These are phyloP conservation scores for Pseudogymnoascus sp. DNA, from an alignment of 2,329 filamentous ascomycete genomes.

Conservation along the genomic window DNA sequence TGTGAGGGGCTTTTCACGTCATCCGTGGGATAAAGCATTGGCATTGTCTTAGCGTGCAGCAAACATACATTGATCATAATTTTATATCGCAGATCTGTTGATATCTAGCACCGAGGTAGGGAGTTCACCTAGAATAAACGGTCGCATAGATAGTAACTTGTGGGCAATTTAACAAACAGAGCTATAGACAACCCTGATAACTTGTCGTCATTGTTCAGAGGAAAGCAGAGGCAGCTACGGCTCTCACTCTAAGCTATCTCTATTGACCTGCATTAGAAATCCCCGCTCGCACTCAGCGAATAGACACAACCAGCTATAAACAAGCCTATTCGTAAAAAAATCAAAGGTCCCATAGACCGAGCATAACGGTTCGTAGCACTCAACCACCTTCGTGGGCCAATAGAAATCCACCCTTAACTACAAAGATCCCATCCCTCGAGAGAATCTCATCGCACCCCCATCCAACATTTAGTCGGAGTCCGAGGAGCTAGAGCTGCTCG, in stretches of 20 bases:
- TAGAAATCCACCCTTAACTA: slow-evolving; percentile 3
- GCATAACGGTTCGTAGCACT: slow-evolving; percentile 4
- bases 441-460: background rate
- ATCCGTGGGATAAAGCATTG: background rate
- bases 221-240: background rate
- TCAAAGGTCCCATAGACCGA: background rate
- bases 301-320: background rate
- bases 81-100: background rate
- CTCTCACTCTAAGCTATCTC: background rate
- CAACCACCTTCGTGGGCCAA: background rate
- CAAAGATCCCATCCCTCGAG: background rate
- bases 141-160: background rate
- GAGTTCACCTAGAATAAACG: background rate
- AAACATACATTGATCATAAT: background rate
- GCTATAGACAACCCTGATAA: background rate
- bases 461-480: slow-evolving; percentile 5
- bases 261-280: slow-evolving; percentile 3
- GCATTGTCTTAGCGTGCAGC: background rate
- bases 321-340: background rate
- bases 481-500: background rate
- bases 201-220: background rate
- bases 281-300: background rate
- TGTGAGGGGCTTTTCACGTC: background rate
- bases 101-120: background rate
- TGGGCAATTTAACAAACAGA: background rate